Evolutionary conservation across 2,329 filamentous ascomycete genomes (phyloP), one percentile per base, ranked within the genome.

Genomic region (Aspergillus tanneri): DNA sequence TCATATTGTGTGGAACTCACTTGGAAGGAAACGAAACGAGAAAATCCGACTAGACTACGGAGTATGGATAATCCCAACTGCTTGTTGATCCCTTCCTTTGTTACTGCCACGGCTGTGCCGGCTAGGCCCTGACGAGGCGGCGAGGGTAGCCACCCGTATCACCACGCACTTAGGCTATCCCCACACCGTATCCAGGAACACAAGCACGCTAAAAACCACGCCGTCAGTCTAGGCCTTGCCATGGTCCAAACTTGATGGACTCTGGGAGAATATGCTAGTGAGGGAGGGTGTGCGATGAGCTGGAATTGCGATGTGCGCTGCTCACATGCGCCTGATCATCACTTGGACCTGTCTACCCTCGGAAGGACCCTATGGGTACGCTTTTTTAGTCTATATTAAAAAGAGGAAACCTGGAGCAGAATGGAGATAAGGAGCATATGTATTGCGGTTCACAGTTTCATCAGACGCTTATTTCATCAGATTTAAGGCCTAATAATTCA

Each of bases 181-280:
- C 52, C 50, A 55, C 50, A 54, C 37, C 40, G 27, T n/a, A n/a
- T n/a, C 44, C 53, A 57, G 54, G 56, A 47, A 59, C 58, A 51
- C 32, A n/a, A n/a, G 21, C 27, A 40, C 49, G 32, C 54, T 57
- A 56, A 50, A 32, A 49, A 14, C 37, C 43, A 58, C 54, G 53
- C 59, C 55, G 51, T 55, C 52, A 50, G 56, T 57, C 59, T 61
- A 56, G 60, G 49, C 59, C 52, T 54, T 37, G 47, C 47, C 41
- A 43, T 58, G 54, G 57, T 45, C 52, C 54, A 50, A 62, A 61
- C 42, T 57, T 55, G 52, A 53, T 34, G 48, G 37, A 51, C 34
- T 46, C 23, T 34, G 44, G 40, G 40, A 52, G 41, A 50, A 46
- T 34, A n/a, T n/a, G n/a, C n/a, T n/a, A n/a, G n/a, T 34, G 14